Evolutionary conservation across 2,329 filamentous ascomycete genomes (phyloP), one percentile per base, ranked within the genome.

Genomic region (Talaromyces sp.): DNA sequence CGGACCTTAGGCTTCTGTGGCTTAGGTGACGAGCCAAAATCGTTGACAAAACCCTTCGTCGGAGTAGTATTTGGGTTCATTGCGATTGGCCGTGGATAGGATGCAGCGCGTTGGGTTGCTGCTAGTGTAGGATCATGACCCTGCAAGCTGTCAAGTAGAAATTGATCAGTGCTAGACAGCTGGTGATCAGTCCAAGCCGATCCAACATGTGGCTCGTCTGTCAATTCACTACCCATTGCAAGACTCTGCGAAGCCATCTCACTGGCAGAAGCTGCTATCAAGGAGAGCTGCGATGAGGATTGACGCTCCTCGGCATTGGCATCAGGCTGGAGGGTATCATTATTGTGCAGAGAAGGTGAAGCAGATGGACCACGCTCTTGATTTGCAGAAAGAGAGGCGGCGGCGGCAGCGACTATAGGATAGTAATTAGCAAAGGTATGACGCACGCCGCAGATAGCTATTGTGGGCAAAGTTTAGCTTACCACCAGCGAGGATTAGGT

Each of bases 1-100:
- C 85, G 79, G 5, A 82, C 80, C 66, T 84, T 77, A 21, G 70
- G 72, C 66, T 84, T 73, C 66, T 80, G 68, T 70, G 73, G 72
- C 66, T 78, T 78, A 37, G 72, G 75, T 12, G 73, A 71, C 54
- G 76, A 73, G 4, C 75, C 75, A 66, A 75, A 76, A 61, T 76
- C 73, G 61, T 77, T 76, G 9, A 77, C 73, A 64, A 76, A 76
- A 12, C 75, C 75, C 62, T 77, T 76, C 25, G 71, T 68, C 59
- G 75, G 76, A 3, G 71, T 70, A 50, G 73, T 74, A 2, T 60
- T 63, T 21, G 76, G 74, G 60, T 79, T 77, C 70, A 78, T 78
- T 4, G 77, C 76, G 65, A 79, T 78, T 1, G 76, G 77, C 12
- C 76, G 74, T 14, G 76, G 76, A 63, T 72, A 78, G 7, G 75